Base-by-base conservation (phyloP, 192 early-diverging fungal species). In the Coemansia sp. region DNA sequence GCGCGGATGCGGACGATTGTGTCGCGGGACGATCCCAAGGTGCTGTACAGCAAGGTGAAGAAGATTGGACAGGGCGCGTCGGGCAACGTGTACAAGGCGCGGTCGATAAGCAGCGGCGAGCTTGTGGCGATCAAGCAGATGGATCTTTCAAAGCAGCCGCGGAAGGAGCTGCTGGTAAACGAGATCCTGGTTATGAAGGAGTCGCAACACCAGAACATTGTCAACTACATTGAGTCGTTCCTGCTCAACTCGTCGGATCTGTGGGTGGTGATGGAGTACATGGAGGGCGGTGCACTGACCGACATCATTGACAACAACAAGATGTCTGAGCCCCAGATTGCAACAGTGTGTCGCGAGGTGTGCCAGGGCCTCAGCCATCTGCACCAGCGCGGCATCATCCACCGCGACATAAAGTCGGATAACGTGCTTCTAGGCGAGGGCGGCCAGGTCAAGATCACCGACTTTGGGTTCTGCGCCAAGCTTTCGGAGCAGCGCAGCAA, bases 181-280 rank as follows among this genome's bases (percentile, higher is more conserved):
- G 95, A 96, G 76, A 96, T 96, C 74, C 68, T 92, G 57, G 89
- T 96, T 48, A 96, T 96, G 95, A 94, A 93, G 75, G 92, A 96
- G 82, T 92, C 91, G 40, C 88, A 87, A 58, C 93, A 96, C 74
- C 90, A 92, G 63, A 99, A 98, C 76, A 96, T 99, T 87, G 95
- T 98, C 81, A 99, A 99, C 84, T 99, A 92, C 68, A 81, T 95
- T 49, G 96, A 98, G 78, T 86, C 92, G 10, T 99, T 91, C 79
- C 80, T 99, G 69, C 88, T 96, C 58, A 90, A 89, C 73, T 85
- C 85, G 63, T 62, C 69, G 32, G 96, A 98, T 48, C 83, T 99
- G 65, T 99, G 97, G 97, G 93, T 99, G 14, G 89, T 99, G 37
- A 95, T 99, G 94, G 97, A 99, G 84, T 94, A 91, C 79, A 99